These are phyloP conservation scores for Paracamarosporium sp. DNA, from an alignment of 2,329 filamentous ascomycete genomes.

Conservation along the genomic window DNA sequence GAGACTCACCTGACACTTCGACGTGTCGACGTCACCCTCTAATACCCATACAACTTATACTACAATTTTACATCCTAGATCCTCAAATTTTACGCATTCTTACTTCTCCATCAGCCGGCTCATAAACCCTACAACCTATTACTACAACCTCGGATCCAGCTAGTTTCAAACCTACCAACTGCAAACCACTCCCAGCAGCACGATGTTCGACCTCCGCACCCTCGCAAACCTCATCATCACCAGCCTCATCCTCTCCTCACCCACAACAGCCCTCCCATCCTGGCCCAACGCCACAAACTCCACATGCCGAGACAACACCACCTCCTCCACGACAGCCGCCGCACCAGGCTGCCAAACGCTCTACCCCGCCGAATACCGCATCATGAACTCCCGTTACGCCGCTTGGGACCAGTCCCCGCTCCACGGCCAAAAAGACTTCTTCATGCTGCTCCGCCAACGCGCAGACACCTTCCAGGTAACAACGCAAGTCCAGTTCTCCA, in stretches of 20 bases:
- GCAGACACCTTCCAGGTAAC: conserved; percentile 27
- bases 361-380: conserved; percentile 29
- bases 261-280: background rate
- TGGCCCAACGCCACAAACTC: background rate
- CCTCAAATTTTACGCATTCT: background rate
- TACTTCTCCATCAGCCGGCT: background rate
- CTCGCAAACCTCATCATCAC: background rate
- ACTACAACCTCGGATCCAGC: background rate
- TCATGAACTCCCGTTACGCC: conserved; percentile 38
- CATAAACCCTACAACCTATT: background rate
- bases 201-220: background rate
- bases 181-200: background rate
- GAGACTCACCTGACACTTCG: too few relatives aligned
- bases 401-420: conserved; percentile 23
- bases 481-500: conserved; percentile 30
- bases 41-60: too few relatives aligned
- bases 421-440: conserved; percentile 26
- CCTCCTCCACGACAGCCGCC: background rate
- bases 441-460: conserved; percentile 36
- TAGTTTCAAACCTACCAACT: background rate
- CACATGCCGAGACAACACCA: background rate
- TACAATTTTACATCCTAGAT: background rate
- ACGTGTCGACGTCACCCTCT: too few relatives aligned
- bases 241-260: background rate
- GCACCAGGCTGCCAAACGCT: conserved; percentile 24